These are phyloP conservation scores for Pseudocercospora musae DNA, from an alignment of 2,329 filamentous ascomycete genomes.

Conservation along the genomic window DNA sequence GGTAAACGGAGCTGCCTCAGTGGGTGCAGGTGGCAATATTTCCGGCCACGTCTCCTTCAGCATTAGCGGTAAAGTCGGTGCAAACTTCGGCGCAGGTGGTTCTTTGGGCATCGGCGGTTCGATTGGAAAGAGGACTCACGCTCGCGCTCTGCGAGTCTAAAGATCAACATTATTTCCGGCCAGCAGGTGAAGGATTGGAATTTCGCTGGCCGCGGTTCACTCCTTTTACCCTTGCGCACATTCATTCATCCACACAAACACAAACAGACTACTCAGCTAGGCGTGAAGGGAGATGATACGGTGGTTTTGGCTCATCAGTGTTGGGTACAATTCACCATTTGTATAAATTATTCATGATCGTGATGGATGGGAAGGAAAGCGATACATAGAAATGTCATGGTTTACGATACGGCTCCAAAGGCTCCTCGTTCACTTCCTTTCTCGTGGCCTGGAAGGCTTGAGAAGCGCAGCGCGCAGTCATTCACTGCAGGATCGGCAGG, in stretches of 20 bases:
- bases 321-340: background rate
- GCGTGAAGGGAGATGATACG: background rate
- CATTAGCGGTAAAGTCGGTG: background rate
- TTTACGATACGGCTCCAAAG: background rate
- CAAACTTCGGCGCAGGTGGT: background rate
- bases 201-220: slow-evolving; percentile 3
- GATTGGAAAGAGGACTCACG: slow-evolving; percentile 3
- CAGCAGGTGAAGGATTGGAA: background rate
- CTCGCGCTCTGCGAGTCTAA: slow-evolving; percentile 12
- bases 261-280: background rate
- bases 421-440: background rate
- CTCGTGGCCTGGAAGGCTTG: too few species aligned
- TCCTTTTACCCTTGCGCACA: background rate
- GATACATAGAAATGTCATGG: background rate
- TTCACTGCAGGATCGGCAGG: too few species aligned
- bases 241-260: background rate
- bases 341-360: background rate
- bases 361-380: too few species aligned
- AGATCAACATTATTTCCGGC: background rate
- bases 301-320: background rate
- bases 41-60: slow-evolving; percentile 6
- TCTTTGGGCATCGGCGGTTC: background rate
- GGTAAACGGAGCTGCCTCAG: background rate
- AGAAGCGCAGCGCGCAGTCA: too few species aligned
- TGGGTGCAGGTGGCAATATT: slow-evolving; percentile 1